phyloP scores from a whole-genome alignment of 2,329 filamentous ascomycete genomes.

The Neofusicoccum sp. region DNA sequence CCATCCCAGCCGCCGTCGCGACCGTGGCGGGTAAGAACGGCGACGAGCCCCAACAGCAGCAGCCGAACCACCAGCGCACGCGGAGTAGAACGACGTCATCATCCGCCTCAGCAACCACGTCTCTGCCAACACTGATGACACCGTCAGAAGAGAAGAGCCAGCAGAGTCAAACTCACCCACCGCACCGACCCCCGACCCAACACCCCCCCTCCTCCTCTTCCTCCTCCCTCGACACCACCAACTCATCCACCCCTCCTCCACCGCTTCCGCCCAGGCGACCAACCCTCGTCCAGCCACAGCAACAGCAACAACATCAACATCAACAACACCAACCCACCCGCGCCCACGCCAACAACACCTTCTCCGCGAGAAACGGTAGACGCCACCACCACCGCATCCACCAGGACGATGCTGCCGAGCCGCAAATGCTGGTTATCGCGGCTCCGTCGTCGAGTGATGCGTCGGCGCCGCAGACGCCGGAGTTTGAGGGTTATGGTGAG shows the following conservation, averaged over 20 bases:
- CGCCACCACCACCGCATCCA: neutral
- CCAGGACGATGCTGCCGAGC: neutral
- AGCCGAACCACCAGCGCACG: neutral
- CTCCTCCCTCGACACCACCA: too few relatives aligned
- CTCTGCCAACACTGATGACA: too few relatives aligned
- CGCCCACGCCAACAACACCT: too few relatives aligned
- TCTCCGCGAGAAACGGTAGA: neutral
- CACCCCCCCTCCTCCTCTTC: too few relatives aligned
- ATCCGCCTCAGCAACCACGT: too few relatives aligned
- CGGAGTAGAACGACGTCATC: too few relatives aligned
- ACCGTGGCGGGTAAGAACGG: neutral
- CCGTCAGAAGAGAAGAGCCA: too few relatives aligned
- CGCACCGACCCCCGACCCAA: too few relatives aligned
- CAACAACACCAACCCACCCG: too few relatives aligned
- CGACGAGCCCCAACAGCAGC: neutral
- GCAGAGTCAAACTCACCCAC: too few relatives aligned
- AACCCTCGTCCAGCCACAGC: neutral
- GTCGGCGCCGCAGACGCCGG: neutral
- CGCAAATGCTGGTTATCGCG: neutral
- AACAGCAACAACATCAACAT: too few relatives aligned
- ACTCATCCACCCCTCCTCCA: too few relatives aligned
- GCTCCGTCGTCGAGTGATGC: neutral
- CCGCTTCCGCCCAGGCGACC: neutral
- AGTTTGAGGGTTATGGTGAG: neutral
- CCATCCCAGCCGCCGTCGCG: neutral